These are phyloP conservation scores for Pythium myriotylum DNA, from an alignment of 352 stramenopile species.

Conservation along the genomic window DNA sequence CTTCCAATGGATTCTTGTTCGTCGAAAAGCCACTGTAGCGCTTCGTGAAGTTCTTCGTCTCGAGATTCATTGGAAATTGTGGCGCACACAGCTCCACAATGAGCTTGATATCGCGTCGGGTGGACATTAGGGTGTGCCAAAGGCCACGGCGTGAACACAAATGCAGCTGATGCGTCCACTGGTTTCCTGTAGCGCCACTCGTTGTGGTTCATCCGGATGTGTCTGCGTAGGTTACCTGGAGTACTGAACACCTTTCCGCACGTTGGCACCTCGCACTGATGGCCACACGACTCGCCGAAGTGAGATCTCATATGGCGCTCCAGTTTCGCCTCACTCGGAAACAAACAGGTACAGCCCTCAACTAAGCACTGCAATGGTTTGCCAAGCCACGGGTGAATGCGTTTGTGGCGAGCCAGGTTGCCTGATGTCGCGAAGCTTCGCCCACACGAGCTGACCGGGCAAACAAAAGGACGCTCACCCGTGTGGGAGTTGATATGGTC, in stretches of 20 bases:
- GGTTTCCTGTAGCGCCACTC: too few species aligned
- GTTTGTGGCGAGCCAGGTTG: conserved; percentile 56
- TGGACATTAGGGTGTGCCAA: too few species aligned
- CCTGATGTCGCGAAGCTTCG: conserved; percentile 60
- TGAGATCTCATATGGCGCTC: conserved; percentile 9
- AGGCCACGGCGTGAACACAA: too few species aligned
- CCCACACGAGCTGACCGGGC: conserved; percentile 52
- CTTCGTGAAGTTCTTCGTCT: too few species aligned
- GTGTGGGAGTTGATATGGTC: conserved; percentile 84
- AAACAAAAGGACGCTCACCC: conserved; percentile 67
- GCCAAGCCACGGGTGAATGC: conserved; percentile 51
- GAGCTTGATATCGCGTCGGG: too few species aligned
- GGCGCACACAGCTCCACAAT: too few species aligned
- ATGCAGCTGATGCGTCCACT: too few species aligned
- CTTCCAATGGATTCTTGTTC: too few species aligned
- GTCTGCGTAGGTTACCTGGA: neutral
- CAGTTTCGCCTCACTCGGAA: conserved; percentile 20
- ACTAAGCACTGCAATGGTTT: conserved; percentile 16
- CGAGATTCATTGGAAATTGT: too few species aligned
- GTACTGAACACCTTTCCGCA: neutral
- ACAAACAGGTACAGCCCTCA: conserved; percentile 13
- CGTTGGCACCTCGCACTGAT: neutral
- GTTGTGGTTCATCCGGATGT: neutral
- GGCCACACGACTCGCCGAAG: neutral
- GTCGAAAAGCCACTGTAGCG: too few species aligned